A percentile compares a stretch with the other conserved stretches of the same genome.
phyloP scores from a whole-genome alignment of 768 basidiomycete species.

The Rhizopogon roseolus region DNA sequence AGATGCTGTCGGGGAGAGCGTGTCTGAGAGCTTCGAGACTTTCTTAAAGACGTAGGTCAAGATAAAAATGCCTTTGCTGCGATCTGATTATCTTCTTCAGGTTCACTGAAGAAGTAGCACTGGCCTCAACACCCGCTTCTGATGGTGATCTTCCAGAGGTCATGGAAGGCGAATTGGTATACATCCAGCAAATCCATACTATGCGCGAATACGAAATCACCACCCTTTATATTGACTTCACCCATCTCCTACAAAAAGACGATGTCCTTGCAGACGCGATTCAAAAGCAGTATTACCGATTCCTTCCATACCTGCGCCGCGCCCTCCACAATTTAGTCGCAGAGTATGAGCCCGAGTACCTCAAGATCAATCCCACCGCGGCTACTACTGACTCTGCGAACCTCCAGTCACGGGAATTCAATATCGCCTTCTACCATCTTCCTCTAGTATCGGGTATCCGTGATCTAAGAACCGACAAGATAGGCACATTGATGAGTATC shows the following conservation, averaged over 20 bases:
- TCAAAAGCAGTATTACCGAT: slow-evolving; percentile 93
- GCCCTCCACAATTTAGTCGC: slow-evolving; percentile 88
- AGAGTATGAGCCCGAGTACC: slow-evolving; percentile 87
- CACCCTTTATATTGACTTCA: slow-evolving; percentile 95
- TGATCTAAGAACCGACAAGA: slow-evolving; percentile 87
- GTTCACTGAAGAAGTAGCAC: slow-evolving; percentile 76
- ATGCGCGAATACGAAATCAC: slow-evolving; percentile 95
- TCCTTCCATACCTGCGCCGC: slow-evolving; percentile 89
- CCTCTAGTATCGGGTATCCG: slow-evolving; percentile 94
- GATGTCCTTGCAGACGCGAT: slow-evolving; percentile 94
- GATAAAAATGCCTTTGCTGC: background rate
- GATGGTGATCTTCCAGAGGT: slow-evolving; percentile 58
- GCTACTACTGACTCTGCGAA: slow-evolving; percentile 83
- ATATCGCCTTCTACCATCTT: slow-evolving; percentile 91
- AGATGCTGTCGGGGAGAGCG: slow-evolving; percentile 94
- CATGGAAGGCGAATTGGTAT: slow-evolving; percentile 63
- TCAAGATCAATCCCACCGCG: slow-evolving; percentile 91
- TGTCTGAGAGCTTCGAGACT: slow-evolving; percentile 85
- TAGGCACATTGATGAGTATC: slow-evolving; percentile 92
- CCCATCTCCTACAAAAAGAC: slow-evolving; percentile 84
- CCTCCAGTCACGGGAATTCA: slow-evolving; percentile 89
- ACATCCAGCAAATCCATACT: slow-evolving; percentile 89
- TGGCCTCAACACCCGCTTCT: slow-evolving; percentile 76
- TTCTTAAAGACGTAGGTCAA: slow-evolving; percentile 83
- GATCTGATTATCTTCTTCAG: slow-evolving; percentile 33